Percentiles rank a stretch among this genome's conserved stretches.
Evolutionary conservation across 306 rosid genomes (phyloP).

Genomic region (Mimosa pudica): DNA sequence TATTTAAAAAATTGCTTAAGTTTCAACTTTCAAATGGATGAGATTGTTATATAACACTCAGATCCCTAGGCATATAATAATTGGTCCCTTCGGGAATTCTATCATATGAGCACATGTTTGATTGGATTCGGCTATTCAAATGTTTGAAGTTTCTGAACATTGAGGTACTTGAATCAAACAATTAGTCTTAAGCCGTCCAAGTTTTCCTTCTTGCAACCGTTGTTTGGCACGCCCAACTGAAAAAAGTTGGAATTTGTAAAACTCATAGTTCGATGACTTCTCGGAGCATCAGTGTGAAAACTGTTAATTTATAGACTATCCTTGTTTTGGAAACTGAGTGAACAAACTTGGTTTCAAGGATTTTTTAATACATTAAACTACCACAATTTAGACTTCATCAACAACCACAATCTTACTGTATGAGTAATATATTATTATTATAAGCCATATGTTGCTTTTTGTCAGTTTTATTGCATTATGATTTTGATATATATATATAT

Average conservation of each 20-base stretch:
- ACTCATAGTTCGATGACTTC: not conserved
- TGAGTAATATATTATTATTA: not conserved
- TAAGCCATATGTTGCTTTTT: not conserved
- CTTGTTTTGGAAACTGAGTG: not conserved
- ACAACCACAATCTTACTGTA: not conserved
- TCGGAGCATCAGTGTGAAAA: not conserved
- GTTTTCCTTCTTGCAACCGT: not conserved
- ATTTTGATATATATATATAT: no score
- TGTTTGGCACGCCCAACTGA: not conserved
- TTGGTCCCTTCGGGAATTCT: not conserved
- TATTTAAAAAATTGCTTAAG: not conserved
- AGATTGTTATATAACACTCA: slow-evolving; percentile 39
- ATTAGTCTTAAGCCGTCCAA: not conserved
- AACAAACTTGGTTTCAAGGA: not conserved
- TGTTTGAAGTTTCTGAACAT: not conserved
- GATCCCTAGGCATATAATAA: slow-evolving; percentile 43
- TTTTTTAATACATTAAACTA: not conserved
- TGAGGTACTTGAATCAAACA: slow-evolving; percentile 3
- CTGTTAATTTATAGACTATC: not conserved
- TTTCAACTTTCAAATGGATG: slow-evolving; percentile 37
- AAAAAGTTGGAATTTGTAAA: not conserved
- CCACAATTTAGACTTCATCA: not conserved
- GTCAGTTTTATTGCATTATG: no score
- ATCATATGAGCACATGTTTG: not conserved
- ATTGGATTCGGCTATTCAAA: not conserved